Evolutionary conservation across 2,329 filamentous ascomycete genomes (phyloP), one percentile per base, ranked within the genome.

Genomic region (Mollisia scopiformis): DNA sequence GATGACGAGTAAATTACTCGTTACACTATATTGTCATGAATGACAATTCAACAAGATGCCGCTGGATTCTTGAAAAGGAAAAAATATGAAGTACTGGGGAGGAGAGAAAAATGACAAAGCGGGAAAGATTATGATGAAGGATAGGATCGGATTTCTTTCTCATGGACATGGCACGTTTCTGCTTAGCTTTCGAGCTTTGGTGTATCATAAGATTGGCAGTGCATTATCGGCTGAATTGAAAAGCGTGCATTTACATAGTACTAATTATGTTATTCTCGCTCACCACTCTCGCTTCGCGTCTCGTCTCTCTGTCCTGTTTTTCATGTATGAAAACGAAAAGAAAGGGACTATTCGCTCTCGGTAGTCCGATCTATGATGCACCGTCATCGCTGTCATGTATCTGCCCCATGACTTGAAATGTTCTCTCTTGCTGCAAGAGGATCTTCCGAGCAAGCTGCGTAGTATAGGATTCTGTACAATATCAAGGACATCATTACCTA

Each of bases 1-100:
- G 70, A 73, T 55, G 73, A 74, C 28, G 69, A 69, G 13, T 67
- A 67, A 56, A 58, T 58, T 11, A 13, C 41, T 50, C 28, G n/a
- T 39, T 8, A 54, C 39, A 6, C 11, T 21, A 41, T 33, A 39
- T 23, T 13, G 7, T 51, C 23, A 33, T 6, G 14, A 27, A 14
- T 6, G 49, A 25, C n/a, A 58, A 46, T 43, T 13, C 27, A 58
- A 16, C 16, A 25, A 21, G 46, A 56, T 60, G 37, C 58, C 43
- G 10, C 10, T 60, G 58, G 52, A 60, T 52, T 60, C 52, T 43
- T 31, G 14, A 6, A 13, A 23, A 30, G n/a, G 46, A 31, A 10
- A 37, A n/a, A 28, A 23, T 28, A 49, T 49, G 43, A 19, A 54
- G 11, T 35, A 23, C 16, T 23, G 5, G 11, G 33, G 19, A 28